Evolutionary conservation across 768 basidiomycete species (phyloP).

Genomic region (Tricholoma bakamatsutake): DNA sequence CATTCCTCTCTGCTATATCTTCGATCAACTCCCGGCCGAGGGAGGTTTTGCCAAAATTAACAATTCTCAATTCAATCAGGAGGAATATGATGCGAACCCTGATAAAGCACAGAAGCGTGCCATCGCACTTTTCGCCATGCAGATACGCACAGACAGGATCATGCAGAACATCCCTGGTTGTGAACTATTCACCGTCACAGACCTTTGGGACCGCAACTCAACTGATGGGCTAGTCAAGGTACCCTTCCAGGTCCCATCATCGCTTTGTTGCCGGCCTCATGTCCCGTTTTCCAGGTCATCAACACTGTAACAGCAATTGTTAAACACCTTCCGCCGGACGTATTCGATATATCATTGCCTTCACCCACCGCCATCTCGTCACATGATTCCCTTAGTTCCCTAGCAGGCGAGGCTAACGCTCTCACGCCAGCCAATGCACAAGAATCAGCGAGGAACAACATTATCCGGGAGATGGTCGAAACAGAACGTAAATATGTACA

Average conservation of each 20-base stretch:
- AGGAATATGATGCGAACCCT: conserved; percentile 58
- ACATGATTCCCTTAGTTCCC: conserved; percentile 56
- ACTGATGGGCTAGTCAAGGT: conserved; percentile 97
- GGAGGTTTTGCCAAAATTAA: conserved; percentile 53
- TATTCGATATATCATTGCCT: conserved; percentile 58
- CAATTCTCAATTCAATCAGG: conserved; percentile 62
- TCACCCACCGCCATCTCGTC: conserved; percentile 51
- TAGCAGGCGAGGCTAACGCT: conserved; percentile 37
- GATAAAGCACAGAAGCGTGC: conserved; percentile 88
- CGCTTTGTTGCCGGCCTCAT: conserved; percentile 1
- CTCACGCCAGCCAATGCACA: conserved; percentile 47
- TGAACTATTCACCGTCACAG: conserved; percentile 86
- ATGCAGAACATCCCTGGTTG: conserved; percentile 58
- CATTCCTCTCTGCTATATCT: conserved; percentile 91
- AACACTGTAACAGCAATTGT: conserved; percentile 86
- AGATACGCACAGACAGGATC: conserved; percentile 62
- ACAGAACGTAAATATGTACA: conserved; percentile 96
- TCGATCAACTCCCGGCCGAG: conserved; percentile 78
- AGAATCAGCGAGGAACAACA: conserved; percentile 67
- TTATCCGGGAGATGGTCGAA: conserved; percentile 85
- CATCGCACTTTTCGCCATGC: conserved; percentile 89
- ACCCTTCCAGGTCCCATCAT: conserved; percentile 15
- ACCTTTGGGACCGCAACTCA: conserved; percentile 85
- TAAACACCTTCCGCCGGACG: conserved; percentile 61
- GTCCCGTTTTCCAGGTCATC: conserved; percentile 55